Evolutionary conservation across 2,329 filamentous ascomycete species (phyloP), one percentile per base, ranked within the genome.

Genomic region (Phialophora tarda): DNA sequence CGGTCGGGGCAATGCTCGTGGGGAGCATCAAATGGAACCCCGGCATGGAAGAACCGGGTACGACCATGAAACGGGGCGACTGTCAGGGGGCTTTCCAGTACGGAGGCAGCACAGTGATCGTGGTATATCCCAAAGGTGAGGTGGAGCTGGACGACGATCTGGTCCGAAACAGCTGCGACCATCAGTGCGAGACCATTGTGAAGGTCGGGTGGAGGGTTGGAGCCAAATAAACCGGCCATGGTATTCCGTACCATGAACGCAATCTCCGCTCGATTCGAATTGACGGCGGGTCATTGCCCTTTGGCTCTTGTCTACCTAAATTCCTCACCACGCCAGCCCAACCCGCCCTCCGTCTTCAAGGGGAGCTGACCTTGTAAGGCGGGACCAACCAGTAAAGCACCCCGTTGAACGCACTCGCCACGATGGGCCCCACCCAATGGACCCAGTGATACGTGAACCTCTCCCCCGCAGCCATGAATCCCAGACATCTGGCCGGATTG

Each of bases 1-100:
- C 79, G 3, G 78, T 81, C 1, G 79, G 79, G 8, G 79, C 79
- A 1, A 81, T 81, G 79, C 72, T 81, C 26, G 79, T 81, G 0
- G 79, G 79, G 1, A 78, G 74, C 24, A 80, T 81, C 67, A 75
- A 75, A 53, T 81, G 80, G 64, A 74, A 78, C n/a, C 59, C 69
- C 14, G 79, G 75, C 28, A 71, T 79, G n/a, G 71, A 73, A 28
- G 57, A 66, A 30, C 57, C 70, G 7, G 79, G 78, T 1, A 70
- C 70, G 7, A 67, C 74, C 4, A 73, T 81, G 24, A 65, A 72
- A 57, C 69, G 79, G 59, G 79, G 79, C 1, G 76, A 81, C 65
- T 79, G 79, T 69, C 65, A 81, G 24, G 79, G 79, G 3, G 73
- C 74, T 5, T 81, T 81, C 61, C 73, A 76, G 12, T 81, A 81